phyloP scores from a whole-genome alignment of 768 basidiomycete species.

The Xerocomus brunneocitrinus region DNA sequence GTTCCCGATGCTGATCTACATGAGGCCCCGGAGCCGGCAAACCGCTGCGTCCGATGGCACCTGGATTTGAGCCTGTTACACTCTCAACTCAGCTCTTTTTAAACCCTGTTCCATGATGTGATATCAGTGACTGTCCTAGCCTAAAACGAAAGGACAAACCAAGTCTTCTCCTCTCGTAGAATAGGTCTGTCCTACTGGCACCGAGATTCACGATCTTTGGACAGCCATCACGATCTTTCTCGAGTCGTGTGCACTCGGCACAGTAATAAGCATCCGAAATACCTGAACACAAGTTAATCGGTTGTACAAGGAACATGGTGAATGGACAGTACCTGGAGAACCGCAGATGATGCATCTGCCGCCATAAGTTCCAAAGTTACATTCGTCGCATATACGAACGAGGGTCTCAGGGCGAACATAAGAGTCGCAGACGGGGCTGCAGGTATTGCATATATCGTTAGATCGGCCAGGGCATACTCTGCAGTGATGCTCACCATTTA shows the following conservation, averaged over 20 bases:
- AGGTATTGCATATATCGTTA: not conserved
- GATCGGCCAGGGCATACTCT: not conserved
- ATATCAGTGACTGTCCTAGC: not conserved
- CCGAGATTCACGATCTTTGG: constrained; percentile 98
- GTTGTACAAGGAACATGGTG: not conserved
- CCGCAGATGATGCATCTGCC: constrained; percentile 98
- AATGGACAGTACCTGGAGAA: constrained; percentile 65
- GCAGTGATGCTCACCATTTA: constrained; percentile 72
- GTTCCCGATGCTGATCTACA: not conserved
- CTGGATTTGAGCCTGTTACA: no score
- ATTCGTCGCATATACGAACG: constrained; percentile 98
- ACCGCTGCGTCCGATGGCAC: no score
- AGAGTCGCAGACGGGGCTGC: constrained; percentile 95
- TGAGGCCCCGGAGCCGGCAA: not conserved
- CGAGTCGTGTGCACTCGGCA: constrained; percentile 92
- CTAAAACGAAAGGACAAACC: constrained; percentile 41
- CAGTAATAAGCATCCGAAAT: constrained; percentile 99
- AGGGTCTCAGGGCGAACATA: constrained; percentile 98
- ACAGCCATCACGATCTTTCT: constrained; percentile 97
- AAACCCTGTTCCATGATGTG: constrained; percentile 18
- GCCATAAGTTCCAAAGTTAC: constrained; percentile 98
- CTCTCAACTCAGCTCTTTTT: constrained; percentile 28
- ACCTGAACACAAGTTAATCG: constrained; percentile 42
- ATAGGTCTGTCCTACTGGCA: constrained; percentile 86
- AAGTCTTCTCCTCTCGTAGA: constrained; percentile 84